A percentile compares a stretch with the other conserved stretches of the same genome.
Evolutionary conservation across 345 rosid species (phyloP).

Genomic region (Theobroma cacao): DNA sequence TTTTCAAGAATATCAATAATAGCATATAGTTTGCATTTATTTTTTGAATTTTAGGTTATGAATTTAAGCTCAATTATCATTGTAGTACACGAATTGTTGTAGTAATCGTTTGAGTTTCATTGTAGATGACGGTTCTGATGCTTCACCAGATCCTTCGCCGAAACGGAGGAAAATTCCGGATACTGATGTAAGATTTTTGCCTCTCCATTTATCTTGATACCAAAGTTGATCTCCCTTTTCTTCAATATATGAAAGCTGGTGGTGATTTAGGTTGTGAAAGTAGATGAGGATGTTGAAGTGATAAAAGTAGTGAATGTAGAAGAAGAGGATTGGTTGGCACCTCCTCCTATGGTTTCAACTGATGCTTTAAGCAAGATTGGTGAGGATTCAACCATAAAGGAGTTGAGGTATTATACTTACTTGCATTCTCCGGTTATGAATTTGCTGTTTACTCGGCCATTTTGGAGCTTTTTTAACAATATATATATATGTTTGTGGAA

Average conservation of each 20-base stretch:
- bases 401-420: slow-evolving; percentile 49
- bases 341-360: slow-evolving; percentile 47
- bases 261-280: slow-evolving; percentile 26
- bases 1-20: background rate
- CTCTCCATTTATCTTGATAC: background rate
- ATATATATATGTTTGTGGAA: too few relatives aligned
- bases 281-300: slow-evolving; percentile 35
- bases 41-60: background rate
- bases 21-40: background rate
- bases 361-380: slow-evolving; percentile 21
- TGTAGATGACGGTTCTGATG: slow-evolving; percentile 4
- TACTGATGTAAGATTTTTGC: background rate
- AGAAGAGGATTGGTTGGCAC: slow-evolving; percentile 79
- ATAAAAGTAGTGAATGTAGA: slow-evolving; percentile 24
- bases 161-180: slow-evolving; percentile 1
- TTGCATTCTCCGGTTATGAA: background rate
- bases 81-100: background rate
- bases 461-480: background rate
- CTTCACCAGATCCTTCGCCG: slow-evolving; percentile 1
- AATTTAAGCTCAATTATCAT: background rate
- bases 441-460: background rate
- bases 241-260: slow-evolving; percentile 7
- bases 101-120: background rate
- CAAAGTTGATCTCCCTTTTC: background rate
- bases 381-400: slow-evolving; percentile 64